Base-by-base conservation (phyloP, 108 stramenopile species). In the Skeletonema marinoi region DNA sequence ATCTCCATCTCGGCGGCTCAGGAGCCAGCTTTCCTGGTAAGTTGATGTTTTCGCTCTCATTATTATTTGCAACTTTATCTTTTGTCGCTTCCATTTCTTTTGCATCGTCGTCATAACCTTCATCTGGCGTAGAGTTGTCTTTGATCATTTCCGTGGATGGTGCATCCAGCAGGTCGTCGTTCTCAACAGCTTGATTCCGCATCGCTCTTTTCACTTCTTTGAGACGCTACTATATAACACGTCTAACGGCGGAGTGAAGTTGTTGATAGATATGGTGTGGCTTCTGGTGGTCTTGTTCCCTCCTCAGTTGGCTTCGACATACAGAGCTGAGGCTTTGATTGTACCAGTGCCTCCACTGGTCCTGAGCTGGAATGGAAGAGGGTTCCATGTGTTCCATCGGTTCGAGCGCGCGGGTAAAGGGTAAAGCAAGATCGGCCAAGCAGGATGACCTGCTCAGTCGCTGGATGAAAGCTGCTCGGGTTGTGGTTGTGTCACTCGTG, bases 1-100 rank as follows among this genome's bases (percentile, higher is more conserved):
- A 64, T 19, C 63, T 35, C 63, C 63, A 64, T 36, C 63, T 35
- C 6, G 63, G 63, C 6, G 63, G 63, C n/a, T 19, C 63, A 39
- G 54, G 54, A 1, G 54, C 25, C 16, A 56, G 54, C 9, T 56
- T 56, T 10, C 14, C 50, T 19, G 25, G 54, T 7, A n/a, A 56
- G 29, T 56, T 56, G n/a, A n/a, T n/a, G 9, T 0, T 8, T 56
- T 25, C 7, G n/a, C 44, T 46, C 6, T 6, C 35, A 36, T 16
- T 16, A 19, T 50, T n/a, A 19, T 51, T 2, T 19, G 17, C 17
- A 17, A 2, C 2, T 46, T 46, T 2, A 46, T 46, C 3, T n/a
- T 2, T 46, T n/a, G 44, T 1, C 16, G 44, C 16, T 46, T 51
- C 50, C 50, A 29, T 56, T 8, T 56, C 16, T 56, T 56, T 29